These are phyloP conservation scores for Astrephomene gubernaculifera DNA, from an alignment of 139 green algal species.

Conservation along the genomic window DNA sequence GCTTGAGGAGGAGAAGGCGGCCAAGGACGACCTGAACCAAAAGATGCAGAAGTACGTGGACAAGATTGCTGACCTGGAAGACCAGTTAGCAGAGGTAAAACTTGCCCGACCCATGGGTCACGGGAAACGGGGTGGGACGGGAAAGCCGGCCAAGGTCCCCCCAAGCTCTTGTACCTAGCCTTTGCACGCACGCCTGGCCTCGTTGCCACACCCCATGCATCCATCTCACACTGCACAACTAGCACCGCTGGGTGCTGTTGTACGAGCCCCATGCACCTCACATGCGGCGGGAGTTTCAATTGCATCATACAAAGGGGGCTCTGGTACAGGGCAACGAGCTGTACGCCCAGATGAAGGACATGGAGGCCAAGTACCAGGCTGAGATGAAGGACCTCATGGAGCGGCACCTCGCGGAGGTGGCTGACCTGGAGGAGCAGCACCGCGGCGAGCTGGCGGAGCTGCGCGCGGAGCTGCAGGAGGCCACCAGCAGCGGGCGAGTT, in stretches of 20 bases:
- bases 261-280: background rate
- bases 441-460: slow-evolving; percentile 9
- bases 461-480: slow-evolving; percentile 1
- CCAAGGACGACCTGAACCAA: slow-evolving; percentile 39
- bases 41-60: slow-evolving; percentile 42
- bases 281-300: background rate
- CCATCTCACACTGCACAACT: too few relatives aligned
- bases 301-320: slow-evolving; percentile 10
- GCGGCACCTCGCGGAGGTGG: slow-evolving; percentile 36
- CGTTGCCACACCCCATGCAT: too few relatives aligned
- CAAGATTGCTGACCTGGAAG: slow-evolving; percentile 48
- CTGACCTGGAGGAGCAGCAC: slow-evolving; percentile 46
- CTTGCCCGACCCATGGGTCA: too few relatives aligned
- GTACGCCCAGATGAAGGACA: slow-evolving; percentile 42
- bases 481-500: background rate
- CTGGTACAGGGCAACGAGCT: slow-evolving; percentile 36
- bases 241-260: too few relatives aligned
- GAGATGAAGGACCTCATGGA: slow-evolving; percentile 46
- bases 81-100: slow-evolving; percentile 48
- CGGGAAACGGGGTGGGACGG: background rate
- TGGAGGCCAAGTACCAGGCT: slow-evolving; percentile 28
- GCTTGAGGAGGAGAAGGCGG: slow-evolving; percentile 39
- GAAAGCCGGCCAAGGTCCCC: background rate
- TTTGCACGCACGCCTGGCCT: too few relatives aligned
- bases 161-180: slow-evolving; percentile 42